Evolutionary conservation across 495 filamentous ascomycete genomes (phyloP), one percentile per base, ranked within the genome.

Genomic region (Penicillium coprophilum): DNA sequence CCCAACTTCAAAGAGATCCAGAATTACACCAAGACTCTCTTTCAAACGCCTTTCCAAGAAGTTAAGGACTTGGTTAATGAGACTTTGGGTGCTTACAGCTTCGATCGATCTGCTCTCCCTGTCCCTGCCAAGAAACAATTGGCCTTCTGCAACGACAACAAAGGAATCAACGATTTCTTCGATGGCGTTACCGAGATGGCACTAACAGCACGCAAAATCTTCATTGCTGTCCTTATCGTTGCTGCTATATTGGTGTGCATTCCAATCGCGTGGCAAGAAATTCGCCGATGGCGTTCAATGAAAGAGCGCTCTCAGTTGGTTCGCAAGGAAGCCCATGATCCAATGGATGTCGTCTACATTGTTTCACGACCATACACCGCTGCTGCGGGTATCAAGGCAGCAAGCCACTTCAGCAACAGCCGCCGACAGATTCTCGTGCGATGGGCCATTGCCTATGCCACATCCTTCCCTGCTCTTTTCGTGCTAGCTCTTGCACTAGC

Each of bases 321-420:
- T 46, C 78, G 77, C 46, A 81, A 85, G 50, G 72, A 86, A 20
- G 80, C 82, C 11, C 77, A 81, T 59, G 92, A 97, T 60, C 84
- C 88, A 2, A 84, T 96, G 80, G 95, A 97, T 67, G 86, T 93
- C 19, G 82, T 96, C 46, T 93, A 96, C 66, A 88, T 96, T 46
- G 84, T 85, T 15, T 95, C 91, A 19, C 80, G 90, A 4, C 91
- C 93, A 6, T 82, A 85, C 57, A 87, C 89, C 0, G 79, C 88
- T 2, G 79, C 80, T 6, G 64, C 79, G 7, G 94, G 94, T 28
- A 82, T 96, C 65, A 86, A 83, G 72, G 62, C 87, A 13, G 85
- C 91, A n/a, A 77, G 78, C 13, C 75, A 73, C n/a, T 87, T 93
- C 71, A 82, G 77, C 55, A 82, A 82, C 46, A 80, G 79, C 39